These are phyloP conservation scores for Alternaria conjuncta DNA, from an alignment of 2,329 filamentous ascomycete genomes.

Conservation along the genomic window DNA sequence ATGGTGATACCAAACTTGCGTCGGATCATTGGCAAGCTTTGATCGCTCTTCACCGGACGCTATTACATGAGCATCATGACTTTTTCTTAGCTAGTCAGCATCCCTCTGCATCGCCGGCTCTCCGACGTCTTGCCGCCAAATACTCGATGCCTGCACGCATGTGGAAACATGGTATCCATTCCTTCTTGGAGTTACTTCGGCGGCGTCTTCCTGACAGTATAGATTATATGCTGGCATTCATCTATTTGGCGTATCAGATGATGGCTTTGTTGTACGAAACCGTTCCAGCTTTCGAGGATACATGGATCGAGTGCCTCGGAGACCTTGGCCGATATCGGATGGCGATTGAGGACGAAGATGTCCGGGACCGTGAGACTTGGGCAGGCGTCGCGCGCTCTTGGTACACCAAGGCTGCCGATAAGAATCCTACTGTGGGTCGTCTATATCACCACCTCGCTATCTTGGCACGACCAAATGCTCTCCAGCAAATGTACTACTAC, in stretches of 20 bases:
- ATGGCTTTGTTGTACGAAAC: slow-evolving; percentile 88
- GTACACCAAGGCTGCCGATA: slow-evolving; percentile 80
- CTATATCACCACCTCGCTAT: slow-evolving; percentile 91
- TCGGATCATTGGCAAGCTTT: slow-evolving; percentile 82
- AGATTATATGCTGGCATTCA: slow-evolving; percentile 90
- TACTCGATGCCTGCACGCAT: slow-evolving; percentile 92
- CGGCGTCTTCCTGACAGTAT: slow-evolving; percentile 76
- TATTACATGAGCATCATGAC: slow-evolving; percentile 72
- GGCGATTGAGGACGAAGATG: slow-evolving; percentile 86
- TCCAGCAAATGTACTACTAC: slow-evolving; percentile 77
- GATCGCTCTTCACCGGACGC: slow-evolving; percentile 79
- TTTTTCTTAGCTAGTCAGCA: slow-evolving; percentile 85
- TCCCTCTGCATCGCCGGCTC: slow-evolving; percentile 70
- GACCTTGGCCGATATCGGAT: slow-evolving; percentile 86
- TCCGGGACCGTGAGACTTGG: slow-evolving; percentile 80
- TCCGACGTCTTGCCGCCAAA: slow-evolving; percentile 74
- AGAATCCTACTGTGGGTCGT: slow-evolving; percentile 74
- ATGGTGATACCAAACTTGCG: slow-evolving; percentile 54
- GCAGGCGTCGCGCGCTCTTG: slow-evolving; percentile 78
- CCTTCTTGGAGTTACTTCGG: slow-evolving; percentile 72
- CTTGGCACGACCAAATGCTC: slow-evolving; percentile 70
- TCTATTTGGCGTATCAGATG: slow-evolving; percentile 89
- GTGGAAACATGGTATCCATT: slow-evolving; percentile 93
- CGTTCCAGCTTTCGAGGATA: slow-evolving; percentile 80
- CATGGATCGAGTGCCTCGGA: slow-evolving; percentile 92